A percentile compares a stretch with the other conserved stretches of the same genome.
Conservation (phyloP, 2,329 filamentous ascomycete genomes). For the Chaetomiaceae sp. region DNA sequence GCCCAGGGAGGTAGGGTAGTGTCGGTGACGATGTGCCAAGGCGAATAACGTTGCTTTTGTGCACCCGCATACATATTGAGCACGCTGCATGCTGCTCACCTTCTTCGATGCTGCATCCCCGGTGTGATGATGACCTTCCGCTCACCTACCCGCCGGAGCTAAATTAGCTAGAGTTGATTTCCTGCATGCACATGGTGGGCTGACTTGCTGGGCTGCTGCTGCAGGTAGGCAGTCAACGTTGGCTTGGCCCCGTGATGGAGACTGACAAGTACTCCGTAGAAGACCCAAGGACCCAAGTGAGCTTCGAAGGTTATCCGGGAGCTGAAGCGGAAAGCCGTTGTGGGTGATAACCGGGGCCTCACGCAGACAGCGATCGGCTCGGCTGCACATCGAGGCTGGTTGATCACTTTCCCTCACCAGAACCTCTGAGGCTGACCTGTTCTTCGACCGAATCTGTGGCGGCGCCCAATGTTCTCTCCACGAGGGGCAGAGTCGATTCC, state of each 20-base stretch:
- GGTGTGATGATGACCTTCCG: conserved; percentile 23
- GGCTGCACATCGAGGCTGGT: no score
- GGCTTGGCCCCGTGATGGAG: neutral
- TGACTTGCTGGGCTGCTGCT: conserved; percentile 1
- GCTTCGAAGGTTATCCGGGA: neutral
- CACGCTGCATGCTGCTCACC: conserved; percentile 8
- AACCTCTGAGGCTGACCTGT: no score
- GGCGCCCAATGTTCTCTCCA: neutral
- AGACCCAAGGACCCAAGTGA: no score
- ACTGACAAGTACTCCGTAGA: no score
- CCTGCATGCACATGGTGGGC: conserved; percentile 23
- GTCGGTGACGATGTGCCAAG: neutral
- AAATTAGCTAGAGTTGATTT: conserved; percentile 19
- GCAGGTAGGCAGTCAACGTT: no score
- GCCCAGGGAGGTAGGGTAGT: no score
- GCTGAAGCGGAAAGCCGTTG: neutral
- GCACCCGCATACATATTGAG: conserved; percentile 8
- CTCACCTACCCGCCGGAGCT: conserved; percentile 30
- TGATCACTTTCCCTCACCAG: no score
- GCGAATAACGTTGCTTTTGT: neutral
- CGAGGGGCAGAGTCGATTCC: neutral
- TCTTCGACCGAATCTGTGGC: neutral
- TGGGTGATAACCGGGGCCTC: neutral
- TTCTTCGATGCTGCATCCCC: neutral
- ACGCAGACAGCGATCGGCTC: neutral